Conservation (phyloP, 2,329 filamentous ascomycete species). For the Xylariaceae sp. region DNA sequence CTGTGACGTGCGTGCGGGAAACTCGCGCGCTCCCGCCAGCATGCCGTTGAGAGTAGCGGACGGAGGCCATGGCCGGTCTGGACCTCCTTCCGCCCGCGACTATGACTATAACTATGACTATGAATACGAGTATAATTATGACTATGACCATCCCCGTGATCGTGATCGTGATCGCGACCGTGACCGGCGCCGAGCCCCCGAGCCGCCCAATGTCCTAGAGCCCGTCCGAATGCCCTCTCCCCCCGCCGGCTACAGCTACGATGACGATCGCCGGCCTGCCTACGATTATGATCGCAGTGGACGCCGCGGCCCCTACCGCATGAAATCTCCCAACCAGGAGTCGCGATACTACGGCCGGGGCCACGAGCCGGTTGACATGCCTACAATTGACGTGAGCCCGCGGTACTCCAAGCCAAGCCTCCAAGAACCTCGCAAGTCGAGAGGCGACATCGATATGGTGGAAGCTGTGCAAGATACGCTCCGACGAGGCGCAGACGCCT, state of each 20-base stretch:
- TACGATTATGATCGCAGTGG: constrained; percentile 29
- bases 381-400: constrained; percentile 11
- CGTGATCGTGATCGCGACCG: constrained; percentile 15
- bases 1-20: neutral
- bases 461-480: constrained; percentile 25
- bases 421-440: constrained; percentile 21
- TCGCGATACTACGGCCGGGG: constrained; percentile 27
- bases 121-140: neutral
- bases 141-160: neutral
- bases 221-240: constrained; percentile 39
- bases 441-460: constrained; percentile 27
- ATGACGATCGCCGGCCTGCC: constrained; percentile 35
- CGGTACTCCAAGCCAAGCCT: constrained; percentile 11
- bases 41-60: constrained; percentile 50
- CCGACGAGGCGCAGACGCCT: constrained; percentile 30
- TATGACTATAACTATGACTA: constrained; percentile 19
- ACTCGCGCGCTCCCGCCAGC: constrained; percentile 4
- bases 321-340: constrained; percentile 29
- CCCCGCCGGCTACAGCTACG: constrained; percentile 38
- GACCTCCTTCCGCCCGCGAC: constrained; percentile 38
- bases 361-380: constrained; percentile 20
- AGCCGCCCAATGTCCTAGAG: constrained; percentile 35
- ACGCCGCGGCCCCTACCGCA: constrained; percentile 35
- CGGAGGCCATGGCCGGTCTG: constrained; percentile 42
- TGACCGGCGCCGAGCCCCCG: constrained; percentile 32